Conservation (phyloP, 208 protist species). For the Borovskyia barvae region DNA sequence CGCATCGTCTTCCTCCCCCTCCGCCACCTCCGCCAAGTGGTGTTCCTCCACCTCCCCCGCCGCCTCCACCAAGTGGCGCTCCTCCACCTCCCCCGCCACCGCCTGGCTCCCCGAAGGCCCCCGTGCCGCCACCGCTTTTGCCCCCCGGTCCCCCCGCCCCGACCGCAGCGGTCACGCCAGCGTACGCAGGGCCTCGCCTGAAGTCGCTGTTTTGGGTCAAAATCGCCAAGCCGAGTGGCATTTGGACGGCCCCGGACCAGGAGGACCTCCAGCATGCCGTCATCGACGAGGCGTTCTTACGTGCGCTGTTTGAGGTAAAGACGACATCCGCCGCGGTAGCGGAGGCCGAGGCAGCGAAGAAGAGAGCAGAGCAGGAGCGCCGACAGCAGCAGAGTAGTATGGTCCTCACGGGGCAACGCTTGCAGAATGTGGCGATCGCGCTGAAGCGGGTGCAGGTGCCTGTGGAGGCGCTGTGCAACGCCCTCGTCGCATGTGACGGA, state of each 20-base stretch:
- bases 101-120: conserved; percentile 1
- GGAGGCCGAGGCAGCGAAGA: conserved; percentile 9
- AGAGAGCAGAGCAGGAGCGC: conserved; percentile 17
- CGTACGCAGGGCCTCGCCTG: conserved; percentile 46
- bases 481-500: conserved; percentile 55
- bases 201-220: conserved; percentile 88
- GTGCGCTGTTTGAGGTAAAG: conserved; percentile 57
- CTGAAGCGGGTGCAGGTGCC: conserved; percentile 64
- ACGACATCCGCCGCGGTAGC: conserved; percentile 1
- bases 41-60: conserved; percentile 11
- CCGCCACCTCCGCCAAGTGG: conserved; percentile 19
- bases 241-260: conserved; percentile 48
- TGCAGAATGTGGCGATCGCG: conserved; percentile 77
- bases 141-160: no score
- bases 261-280: conserved; percentile 19
- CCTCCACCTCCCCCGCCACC: conserved; percentile 34
- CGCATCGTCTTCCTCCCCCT: background rate
- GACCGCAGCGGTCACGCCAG: conserved; percentile 2
- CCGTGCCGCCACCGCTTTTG: conserved; percentile 22
- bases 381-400: conserved; percentile 35
- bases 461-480: conserved; percentile 40
- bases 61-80: conserved; percentile 6
- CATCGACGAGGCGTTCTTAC: conserved; percentile 63
- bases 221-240: conserved; percentile 44
- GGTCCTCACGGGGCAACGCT: conserved; percentile 52